These are phyloP conservation scores for Phoenix roebelenii DNA, from an alignment of 176 grass and related monocot species.

Conservation along the genomic window DNA sequence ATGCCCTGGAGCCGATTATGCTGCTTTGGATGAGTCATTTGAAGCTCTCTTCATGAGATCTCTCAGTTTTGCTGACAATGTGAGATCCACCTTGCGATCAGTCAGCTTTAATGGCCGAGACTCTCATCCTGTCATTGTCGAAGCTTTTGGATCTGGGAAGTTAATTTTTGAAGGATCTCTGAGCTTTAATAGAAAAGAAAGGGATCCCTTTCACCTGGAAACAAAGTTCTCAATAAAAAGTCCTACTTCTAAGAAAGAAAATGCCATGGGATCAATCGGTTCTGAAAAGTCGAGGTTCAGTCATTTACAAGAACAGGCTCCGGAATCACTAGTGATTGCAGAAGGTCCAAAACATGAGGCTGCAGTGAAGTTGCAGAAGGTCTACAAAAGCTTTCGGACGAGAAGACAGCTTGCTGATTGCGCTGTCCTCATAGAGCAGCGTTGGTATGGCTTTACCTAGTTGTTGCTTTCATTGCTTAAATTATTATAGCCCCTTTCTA, in stretches of 20 bases:
- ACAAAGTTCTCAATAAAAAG: slow-evolving; percentile 52
- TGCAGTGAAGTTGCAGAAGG: slow-evolving; percentile 71
- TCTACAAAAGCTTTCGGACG: slow-evolving; percentile 90
- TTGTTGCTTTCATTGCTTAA: too few relatives aligned
- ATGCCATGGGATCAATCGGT: not conserved
- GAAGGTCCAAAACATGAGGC: slow-evolving; percentile 71
- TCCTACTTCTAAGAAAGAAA: slow-evolving; percentile 11
- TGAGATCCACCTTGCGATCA: not conserved
- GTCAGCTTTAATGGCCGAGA: slow-evolving; percentile 5
- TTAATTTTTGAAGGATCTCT: slow-evolving; percentile 56
- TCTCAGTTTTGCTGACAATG: not conserved
- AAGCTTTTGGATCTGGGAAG: slow-evolving; percentile 54
- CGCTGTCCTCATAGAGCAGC: slow-evolving; percentile 71
- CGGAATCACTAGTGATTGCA: not conserved
- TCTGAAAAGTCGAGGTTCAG: slow-evolving; percentile 30
- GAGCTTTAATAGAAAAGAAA: slow-evolving; percentile 56
- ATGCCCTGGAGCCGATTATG: not conserved
- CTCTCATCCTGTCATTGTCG: slow-evolving; percentile 34
- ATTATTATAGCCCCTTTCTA: too few relatives aligned
- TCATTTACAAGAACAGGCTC: slow-evolving; percentile 17
- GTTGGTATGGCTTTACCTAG: slow-evolving; percentile 32
- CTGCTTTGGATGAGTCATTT: not conserved
- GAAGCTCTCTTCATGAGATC: slow-evolving; percentile 4
- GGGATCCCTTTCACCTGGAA: slow-evolving; percentile 36
- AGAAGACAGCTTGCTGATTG: slow-evolving; percentile 86